Conservation (phyloP, 805 yeast genomes). For the Dipodascopsis uninucleata region DNA sequence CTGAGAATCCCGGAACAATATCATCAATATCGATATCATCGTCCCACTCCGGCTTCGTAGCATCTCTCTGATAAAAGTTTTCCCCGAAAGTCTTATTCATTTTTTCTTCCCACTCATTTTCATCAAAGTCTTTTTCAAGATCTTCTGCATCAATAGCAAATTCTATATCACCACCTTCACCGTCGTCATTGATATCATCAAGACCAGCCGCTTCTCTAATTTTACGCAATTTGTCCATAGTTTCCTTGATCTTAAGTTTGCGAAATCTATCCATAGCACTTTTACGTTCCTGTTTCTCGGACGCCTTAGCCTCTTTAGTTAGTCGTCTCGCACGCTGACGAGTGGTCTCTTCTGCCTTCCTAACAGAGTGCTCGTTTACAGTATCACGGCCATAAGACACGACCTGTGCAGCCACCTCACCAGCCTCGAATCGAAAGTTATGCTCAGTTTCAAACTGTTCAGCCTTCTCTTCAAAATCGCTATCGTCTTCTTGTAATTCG, state of each 20-base stretch:
- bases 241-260: slow-evolving; percentile 69
- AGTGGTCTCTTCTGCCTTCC: slow-evolving; percentile 69
- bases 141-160: slow-evolving; percentile 70
- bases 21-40: slow-evolving; percentile 53
- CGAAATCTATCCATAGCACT: slow-evolving; percentile 66
- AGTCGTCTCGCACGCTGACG: slow-evolving; percentile 81
- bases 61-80: slow-evolving; percentile 59
- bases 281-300: slow-evolving; percentile 53
- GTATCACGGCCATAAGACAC: slow-evolving; percentile 84
- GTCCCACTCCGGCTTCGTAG: slow-evolving; percentile 62
- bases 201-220: slow-evolving; percentile 64
- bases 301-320: slow-evolving; percentile 51
- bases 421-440: slow-evolving; percentile 88
- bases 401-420: slow-evolving; percentile 70
- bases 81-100: slow-evolving; percentile 84
- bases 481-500: slow-evolving; percentile 51
- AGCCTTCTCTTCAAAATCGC: slow-evolving; percentile 86
- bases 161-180: slow-evolving; percentile 45
- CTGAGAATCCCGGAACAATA: slow-evolving; percentile 43
- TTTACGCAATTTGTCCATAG: slow-evolving; percentile 64
- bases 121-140: slow-evolving; percentile 79
- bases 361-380: slow-evolving; percentile 70
- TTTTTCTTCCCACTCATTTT: slow-evolving; percentile 83
- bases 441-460: slow-evolving; percentile 89
- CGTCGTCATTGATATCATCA: slow-evolving; percentile 53